These are phyloP conservation scores for Leccinum boreale DNA, from an alignment of 768 basidiomycete species.

Conservation along the genomic window DNA sequence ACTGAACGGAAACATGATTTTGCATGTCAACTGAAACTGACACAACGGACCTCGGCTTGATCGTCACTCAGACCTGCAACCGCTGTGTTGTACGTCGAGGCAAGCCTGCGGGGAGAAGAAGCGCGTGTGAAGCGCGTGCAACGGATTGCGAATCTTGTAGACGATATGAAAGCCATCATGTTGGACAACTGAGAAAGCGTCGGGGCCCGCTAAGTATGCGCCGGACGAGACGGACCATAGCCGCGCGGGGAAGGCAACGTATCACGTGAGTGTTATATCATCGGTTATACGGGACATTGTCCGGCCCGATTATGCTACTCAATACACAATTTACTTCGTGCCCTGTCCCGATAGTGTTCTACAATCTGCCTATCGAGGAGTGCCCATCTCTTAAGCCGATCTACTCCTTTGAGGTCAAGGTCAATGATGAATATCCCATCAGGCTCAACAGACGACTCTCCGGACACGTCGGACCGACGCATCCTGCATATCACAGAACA, in stretches of 20 bases:
- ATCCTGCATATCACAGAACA: slow-evolving; percentile 69
- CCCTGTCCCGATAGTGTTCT: slow-evolving; percentile 32
- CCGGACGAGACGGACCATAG: slow-evolving; percentile 13
- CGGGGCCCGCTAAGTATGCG: neutral
- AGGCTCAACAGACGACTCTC: slow-evolving; percentile 29
- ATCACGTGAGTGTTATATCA: slow-evolving; percentile 8
- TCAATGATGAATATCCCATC: slow-evolving; percentile 72
- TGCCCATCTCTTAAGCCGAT: slow-evolving; percentile 66
- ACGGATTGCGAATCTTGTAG: slow-evolving; percentile 9
- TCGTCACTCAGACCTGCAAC: slow-evolving; percentile 77
- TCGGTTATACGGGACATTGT: no score
- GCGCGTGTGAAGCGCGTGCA: slow-evolving; percentile 1
- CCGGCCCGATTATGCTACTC: slow-evolving; percentile 10
- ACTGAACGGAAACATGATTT: slow-evolving; percentile 43
- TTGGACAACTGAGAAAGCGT: neutral
- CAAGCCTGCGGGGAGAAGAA: slow-evolving; percentile 7
- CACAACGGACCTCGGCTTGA: slow-evolving; percentile 63
- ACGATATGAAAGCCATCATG: slow-evolving; percentile 13
- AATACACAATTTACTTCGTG: slow-evolving; percentile 17
- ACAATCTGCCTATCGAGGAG: slow-evolving; percentile 70
- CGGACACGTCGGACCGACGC: slow-evolving; percentile 5
- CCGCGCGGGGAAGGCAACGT: neutral
- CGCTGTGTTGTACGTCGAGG: slow-evolving; percentile 66
- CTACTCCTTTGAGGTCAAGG: slow-evolving; percentile 75
- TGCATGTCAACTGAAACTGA: neutral